A percentile compares a stretch with the other conserved stretches of the same genome.
Evolutionary conservation across 2,329 filamentous ascomycete species (phyloP).

Genomic region (Penicillium sp.): DNA sequence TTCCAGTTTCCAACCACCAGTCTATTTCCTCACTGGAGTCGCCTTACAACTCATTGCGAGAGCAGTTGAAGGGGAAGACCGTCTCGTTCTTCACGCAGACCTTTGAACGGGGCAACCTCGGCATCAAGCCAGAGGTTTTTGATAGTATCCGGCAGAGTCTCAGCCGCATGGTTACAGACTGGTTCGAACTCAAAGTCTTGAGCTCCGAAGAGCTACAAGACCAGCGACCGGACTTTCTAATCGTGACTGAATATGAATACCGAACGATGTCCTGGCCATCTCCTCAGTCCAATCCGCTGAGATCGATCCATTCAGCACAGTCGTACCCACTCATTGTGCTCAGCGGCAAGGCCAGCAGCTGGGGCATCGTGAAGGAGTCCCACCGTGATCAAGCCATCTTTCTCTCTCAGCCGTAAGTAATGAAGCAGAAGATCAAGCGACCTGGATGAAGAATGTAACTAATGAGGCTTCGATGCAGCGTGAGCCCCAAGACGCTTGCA

Average conservation of each 20-base stretch:
- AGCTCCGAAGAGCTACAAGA: conserved; percentile 10
- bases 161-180: conserved; percentile 16
- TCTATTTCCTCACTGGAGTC: neutral
- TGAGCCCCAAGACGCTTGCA: conserved; percentile 22
- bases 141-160: conserved; percentile 14
- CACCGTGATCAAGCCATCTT: conserved; percentile 19
- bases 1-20: conserved; percentile 13
- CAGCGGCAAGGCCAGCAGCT: conserved; percentile 15
- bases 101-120: conserved; percentile 9
- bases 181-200: conserved; percentile 20
- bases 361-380: conserved; percentile 15
- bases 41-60: conserved; percentile 4
- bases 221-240: conserved; percentile 14
- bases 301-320: conserved; percentile 8
- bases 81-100: conserved; percentile 20
- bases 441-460: too few species aligned
- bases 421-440: neutral
- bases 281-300: conserved; percentile 8
- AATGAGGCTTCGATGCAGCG: conserved; percentile 5
- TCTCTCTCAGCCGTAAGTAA: conserved; percentile 23
- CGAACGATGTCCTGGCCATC: conserved; percentile 5
- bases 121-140: conserved; percentile 13
- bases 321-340: conserved; percentile 20
- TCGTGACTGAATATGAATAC: conserved; percentile 24
- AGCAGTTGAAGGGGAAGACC: conserved; percentile 13